Evolutionary conservation across 106 monocot genomes (phyloP).

Genomic region (Agapanthus africanus): DNA sequence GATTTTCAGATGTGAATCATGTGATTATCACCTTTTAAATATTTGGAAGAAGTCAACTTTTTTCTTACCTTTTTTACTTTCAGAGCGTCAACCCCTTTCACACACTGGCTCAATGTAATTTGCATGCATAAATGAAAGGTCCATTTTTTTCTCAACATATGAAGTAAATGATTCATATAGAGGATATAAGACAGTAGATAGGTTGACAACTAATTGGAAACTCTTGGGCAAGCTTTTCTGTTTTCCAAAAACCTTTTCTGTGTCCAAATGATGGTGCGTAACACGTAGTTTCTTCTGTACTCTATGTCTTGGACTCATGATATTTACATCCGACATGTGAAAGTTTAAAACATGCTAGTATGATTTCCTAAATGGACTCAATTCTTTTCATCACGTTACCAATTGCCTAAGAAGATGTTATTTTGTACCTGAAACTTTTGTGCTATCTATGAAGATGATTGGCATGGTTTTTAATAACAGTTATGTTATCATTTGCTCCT

Average conservation of each 20-base stretch:
- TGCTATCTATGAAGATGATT: neutral
- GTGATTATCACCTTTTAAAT: neutral
- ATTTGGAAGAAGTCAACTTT: neutral
- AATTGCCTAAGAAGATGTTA: neutral
- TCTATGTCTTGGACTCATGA: neutral
- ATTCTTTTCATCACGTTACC: neutral
- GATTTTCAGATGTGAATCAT: neutral
- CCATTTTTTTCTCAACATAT: too few species aligned
- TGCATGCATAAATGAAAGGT: neutral
- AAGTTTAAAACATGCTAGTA: neutral
- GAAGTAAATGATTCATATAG: too few species aligned
- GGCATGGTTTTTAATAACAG: neutral
- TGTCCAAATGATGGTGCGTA: neutral
- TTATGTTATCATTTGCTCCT: slow-evolving; percentile 11
- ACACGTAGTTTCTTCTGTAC: neutral
- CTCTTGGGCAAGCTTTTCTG: neutral
- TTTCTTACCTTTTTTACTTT: neutral
- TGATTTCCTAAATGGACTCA: neutral
- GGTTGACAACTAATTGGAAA: neutral
- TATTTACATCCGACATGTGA: neutral
- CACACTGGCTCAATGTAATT: neutral
- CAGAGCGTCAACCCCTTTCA: neutral
- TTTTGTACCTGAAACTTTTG: neutral
- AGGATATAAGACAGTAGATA: neutral
- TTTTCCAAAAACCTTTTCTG: neutral